These are phyloP conservation scores for Ocimum tenuiflorum DNA, from an alignment of 257 asterid species.

Conservation along the genomic window DNA sequence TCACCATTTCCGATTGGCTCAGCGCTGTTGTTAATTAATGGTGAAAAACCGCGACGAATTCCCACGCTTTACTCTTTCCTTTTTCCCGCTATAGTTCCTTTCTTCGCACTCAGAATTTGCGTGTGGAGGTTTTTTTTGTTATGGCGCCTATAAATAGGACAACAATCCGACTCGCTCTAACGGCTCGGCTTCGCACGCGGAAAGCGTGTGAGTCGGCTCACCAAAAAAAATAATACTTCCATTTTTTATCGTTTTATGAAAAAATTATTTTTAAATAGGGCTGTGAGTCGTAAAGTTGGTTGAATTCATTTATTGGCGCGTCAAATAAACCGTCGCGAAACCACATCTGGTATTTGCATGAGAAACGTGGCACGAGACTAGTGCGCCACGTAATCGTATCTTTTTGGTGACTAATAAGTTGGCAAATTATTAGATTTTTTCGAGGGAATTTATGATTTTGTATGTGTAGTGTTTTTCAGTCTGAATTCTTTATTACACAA, in stretches of 20 bases:
- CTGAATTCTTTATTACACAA: too few species aligned
- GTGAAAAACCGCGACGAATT: conserved; percentile 8
- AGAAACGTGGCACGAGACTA: conserved; percentile 11
- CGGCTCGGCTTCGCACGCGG: conserved; percentile 10
- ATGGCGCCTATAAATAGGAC: conserved; percentile 19
- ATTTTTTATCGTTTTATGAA: too few species aligned
- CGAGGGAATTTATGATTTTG: too few species aligned
- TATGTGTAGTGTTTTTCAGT: too few species aligned
- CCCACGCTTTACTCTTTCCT: not conserved
- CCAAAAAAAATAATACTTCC: not conserved
- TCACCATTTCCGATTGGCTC: conserved; percentile 25
- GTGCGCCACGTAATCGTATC: not conserved
- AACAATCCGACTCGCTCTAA: not conserved
- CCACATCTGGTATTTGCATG: not conserved
- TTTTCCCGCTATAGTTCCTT: not conserved
- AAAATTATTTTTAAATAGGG: not conserved
- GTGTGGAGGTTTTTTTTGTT: conserved; percentile 7
- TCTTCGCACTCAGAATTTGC: conserved; percentile 11
- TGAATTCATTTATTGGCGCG: conserved; percentile 1
- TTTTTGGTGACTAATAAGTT: not conserved
- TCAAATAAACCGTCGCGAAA: not conserved
- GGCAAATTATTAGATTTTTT: too few species aligned
- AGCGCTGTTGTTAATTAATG: not conserved
- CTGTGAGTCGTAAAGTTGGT: not conserved
- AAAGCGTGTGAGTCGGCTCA: conserved; percentile 1